Evolutionary conservation across 1,284 basidiomycete species (phyloP).

Genomic region (Kwoniella shivajii): DNA sequence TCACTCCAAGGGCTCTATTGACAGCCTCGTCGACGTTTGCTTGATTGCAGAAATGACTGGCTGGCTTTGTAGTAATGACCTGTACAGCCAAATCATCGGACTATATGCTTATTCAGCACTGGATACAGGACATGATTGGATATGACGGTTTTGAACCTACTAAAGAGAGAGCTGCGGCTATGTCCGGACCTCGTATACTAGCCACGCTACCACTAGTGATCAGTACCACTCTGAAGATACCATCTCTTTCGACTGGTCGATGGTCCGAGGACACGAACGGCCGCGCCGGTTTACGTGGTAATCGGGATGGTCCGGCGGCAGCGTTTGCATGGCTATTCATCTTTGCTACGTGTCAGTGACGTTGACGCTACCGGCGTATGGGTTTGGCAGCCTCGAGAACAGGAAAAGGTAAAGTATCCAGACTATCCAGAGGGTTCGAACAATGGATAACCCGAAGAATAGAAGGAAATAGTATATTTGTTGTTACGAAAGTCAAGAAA

Average conservation of each 20-base stretch:
- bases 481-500: no score
- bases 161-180: constrained; percentile 71
- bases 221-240: constrained; percentile 68
- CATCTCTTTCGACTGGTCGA: constrained; percentile 35
- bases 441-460: no score
- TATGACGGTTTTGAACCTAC: constrained; percentile 56
- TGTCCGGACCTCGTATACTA: constrained; percentile 87
- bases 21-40: constrained; percentile 58
- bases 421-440: no score
- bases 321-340: constrained; percentile 9
- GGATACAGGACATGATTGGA: neutral
- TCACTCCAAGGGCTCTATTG: neutral
- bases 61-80: constrained; percentile 77
- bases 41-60: constrained; percentile 74
- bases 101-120: constrained; percentile 52
- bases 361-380: no score
- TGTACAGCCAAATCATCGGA: constrained; percentile 75
- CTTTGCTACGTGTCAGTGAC: no score
- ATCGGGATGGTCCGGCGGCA: constrained; percentile 26
- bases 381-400: no score
- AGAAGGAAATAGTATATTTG: no score
- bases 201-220: constrained; percentile 92
- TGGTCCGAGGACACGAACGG: constrained; percentile 43
- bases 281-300: constrained; percentile 17
- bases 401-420: no score